These are phyloP conservation scores for Fragilariopsis cylindrus DNA, from an alignment of 108 stramenopile genomes.

Conservation along the genomic window DNA sequence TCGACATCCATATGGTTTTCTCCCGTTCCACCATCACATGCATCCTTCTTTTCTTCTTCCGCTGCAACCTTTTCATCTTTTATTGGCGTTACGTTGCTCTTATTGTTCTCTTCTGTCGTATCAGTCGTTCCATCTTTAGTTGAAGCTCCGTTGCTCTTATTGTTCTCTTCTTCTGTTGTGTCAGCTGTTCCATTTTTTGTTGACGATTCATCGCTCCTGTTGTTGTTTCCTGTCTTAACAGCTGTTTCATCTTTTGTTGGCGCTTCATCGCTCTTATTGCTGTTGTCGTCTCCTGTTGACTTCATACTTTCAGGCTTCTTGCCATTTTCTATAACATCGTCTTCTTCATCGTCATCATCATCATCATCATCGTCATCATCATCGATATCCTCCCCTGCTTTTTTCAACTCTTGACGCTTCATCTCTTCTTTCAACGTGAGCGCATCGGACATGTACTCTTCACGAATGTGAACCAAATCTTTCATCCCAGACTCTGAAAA, in stretches of 20 bases:
- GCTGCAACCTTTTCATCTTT: neutral
- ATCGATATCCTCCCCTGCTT: conserved; percentile 60
- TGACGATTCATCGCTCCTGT: conserved; percentile 70
- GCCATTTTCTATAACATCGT: conserved; percentile 17
- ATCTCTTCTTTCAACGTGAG: conserved; percentile 74
- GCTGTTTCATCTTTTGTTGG: conserved; percentile 8
- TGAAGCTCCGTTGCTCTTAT: neutral
- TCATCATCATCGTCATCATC: conserved; percentile 86
- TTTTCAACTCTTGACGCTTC: conserved; percentile 59
- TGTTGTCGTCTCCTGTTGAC: neutral
- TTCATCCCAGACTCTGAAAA: conserved; percentile 58
- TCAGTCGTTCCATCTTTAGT: conserved; percentile 1
- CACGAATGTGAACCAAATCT: conserved; percentile 49
- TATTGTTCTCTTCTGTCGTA: neutral
- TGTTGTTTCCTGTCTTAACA: conserved; percentile 40
- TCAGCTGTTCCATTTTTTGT: conserved; percentile 8
- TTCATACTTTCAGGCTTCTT: neutral
- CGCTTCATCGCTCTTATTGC: neutral
- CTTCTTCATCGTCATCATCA: conserved; percentile 43
- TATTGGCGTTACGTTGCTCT: neutral
- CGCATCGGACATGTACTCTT: conserved; percentile 83
- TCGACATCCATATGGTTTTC: neutral
- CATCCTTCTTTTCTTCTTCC: conserved; percentile 2
- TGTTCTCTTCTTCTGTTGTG: neutral
- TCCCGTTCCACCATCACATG: neutral